phyloP scores from a whole-genome alignment of 768 basidiomycete species.

The Grammothele lineata region DNA sequence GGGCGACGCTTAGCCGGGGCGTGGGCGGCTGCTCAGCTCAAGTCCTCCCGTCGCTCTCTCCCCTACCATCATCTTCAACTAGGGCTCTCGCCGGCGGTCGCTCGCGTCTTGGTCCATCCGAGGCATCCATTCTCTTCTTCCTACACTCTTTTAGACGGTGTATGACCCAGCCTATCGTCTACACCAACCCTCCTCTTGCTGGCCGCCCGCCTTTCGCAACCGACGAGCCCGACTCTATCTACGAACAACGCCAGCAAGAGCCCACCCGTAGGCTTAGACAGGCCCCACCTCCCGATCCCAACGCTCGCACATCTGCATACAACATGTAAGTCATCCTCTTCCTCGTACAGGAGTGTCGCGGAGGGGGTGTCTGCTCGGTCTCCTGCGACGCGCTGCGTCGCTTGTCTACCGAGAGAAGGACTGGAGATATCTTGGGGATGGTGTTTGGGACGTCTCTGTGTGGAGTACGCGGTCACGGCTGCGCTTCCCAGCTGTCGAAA shows the following conservation, averaged over 20 bases:
- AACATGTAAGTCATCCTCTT: slow-evolving; percentile 50
- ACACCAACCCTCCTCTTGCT: slow-evolving; percentile 42
- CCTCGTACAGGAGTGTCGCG: background rate
- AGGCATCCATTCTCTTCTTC: slow-evolving; percentile 31
- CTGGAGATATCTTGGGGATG: too few species aligned
- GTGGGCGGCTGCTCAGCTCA: background rate
- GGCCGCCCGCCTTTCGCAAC: slow-evolving; percentile 66
- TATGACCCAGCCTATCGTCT: slow-evolving; percentile 26
- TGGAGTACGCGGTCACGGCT: too few species aligned
- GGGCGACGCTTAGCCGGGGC: slow-evolving; percentile 10
- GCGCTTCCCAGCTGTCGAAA: too few species aligned
- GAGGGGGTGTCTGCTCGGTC: background rate
- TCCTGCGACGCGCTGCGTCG: background rate
- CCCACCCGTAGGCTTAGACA: slow-evolving; percentile 39
- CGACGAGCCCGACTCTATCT: slow-evolving; percentile 61
- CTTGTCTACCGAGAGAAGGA: background rate
- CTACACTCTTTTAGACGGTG: slow-evolving; percentile 15
- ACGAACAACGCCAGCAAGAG: slow-evolving; percentile 41
- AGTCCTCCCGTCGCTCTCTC: too few species aligned
- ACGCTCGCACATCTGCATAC: slow-evolving; percentile 58
- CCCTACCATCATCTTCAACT: too few species aligned
- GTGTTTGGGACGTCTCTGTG: too few species aligned
- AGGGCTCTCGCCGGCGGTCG: slow-evolving; percentile 11
- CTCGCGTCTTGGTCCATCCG: slow-evolving; percentile 22
- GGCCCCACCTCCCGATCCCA: slow-evolving; percentile 40